These are phyloP conservation scores for Leccinum disarticulatum DNA, from an alignment of 768 basidiomycete genomes.

Conservation along the genomic window DNA sequence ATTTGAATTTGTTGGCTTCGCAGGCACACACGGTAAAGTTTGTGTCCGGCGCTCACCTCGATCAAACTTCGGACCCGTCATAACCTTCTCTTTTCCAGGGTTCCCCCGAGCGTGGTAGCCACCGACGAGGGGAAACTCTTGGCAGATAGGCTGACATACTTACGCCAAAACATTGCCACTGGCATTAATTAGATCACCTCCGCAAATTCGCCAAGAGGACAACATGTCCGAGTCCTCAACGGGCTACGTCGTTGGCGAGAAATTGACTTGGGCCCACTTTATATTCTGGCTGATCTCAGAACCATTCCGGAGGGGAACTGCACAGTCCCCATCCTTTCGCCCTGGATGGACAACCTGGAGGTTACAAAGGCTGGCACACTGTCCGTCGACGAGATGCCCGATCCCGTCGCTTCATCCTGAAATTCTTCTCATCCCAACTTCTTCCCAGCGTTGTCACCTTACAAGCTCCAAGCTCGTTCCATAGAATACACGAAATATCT, in stretches of 20 bases:
- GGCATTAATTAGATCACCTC: constrained; percentile 21
- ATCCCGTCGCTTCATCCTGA: neutral
- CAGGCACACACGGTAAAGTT: too few relatives aligned
- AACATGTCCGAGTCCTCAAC: constrained; percentile 26
- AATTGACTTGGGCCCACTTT: constrained; percentile 30
- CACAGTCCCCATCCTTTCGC: constrained; percentile 21
- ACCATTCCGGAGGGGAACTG: constrained; percentile 26
- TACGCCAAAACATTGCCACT: constrained; percentile 18
- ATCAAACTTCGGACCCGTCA: neutral
- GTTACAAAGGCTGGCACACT: constrained; percentile 26
- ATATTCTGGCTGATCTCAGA: constrained; percentile 30
- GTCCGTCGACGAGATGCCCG: constrained; percentile 14
- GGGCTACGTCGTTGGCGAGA: constrained; percentile 29
- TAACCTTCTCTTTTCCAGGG: constrained; percentile 13
- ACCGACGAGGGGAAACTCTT: constrained; percentile 22
- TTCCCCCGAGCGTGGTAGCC: constrained; percentile 28
- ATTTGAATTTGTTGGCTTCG: too few relatives aligned
- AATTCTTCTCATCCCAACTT: neutral
- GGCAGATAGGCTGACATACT: constrained; percentile 14
- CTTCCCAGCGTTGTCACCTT: neutral
- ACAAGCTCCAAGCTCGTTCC: neutral
- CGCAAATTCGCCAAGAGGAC: constrained; percentile 10
- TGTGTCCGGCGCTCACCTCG: neutral
- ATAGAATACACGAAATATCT: neutral
- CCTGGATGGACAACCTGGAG: constrained; percentile 29